Evolutionary conservation across 805 yeast genomes (phyloP).

Genomic region (Zygoascus bituminiphila): DNA sequence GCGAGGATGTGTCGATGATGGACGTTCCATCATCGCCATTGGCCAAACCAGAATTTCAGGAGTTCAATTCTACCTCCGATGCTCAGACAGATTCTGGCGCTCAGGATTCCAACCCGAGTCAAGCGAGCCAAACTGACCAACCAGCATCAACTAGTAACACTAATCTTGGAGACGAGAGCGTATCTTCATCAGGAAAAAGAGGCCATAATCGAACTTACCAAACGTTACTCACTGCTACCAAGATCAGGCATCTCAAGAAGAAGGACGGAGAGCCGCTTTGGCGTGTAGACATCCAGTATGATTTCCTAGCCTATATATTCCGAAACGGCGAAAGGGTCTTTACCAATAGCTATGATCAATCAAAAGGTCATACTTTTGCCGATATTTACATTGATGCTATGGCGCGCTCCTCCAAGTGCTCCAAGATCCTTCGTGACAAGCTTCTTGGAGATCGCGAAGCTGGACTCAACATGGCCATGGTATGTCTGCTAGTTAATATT

Average conservation of each 20-base stretch:
- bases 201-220: constrained; percentile 12
- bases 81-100: not conserved
- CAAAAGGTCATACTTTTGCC: constrained; percentile 59
- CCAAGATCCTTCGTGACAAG: constrained; percentile 74
- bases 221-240: constrained; percentile 24
- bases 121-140: no score
- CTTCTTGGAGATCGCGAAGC: constrained; percentile 58
- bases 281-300: constrained; percentile 81
- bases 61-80: not conserved
- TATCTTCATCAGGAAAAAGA: constrained; percentile 1
- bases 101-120: not conserved
- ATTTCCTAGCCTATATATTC: constrained; percentile 59
- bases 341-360: constrained; percentile 34
- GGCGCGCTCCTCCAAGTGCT: constrained; percentile 75
- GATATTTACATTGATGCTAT: constrained; percentile 76
- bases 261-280: constrained; percentile 89
- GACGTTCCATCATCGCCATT: not conserved
- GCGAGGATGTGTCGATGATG: not conserved
- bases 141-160: not conserved
- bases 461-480: constrained; percentile 60
- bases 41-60: not conserved
- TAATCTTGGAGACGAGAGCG: not conserved
- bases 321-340: constrained; percentile 58
- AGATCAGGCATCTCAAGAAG: constrained; percentile 53
- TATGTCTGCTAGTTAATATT: constrained; percentile 79